A percentile compares a stretch with the other conserved stretches of the same genome.
These are phyloP conservation scores for Claviceps fusiformis DNA, from an alignment of 2,329 filamentous ascomycete species.

Conservation along the genomic window DNA sequence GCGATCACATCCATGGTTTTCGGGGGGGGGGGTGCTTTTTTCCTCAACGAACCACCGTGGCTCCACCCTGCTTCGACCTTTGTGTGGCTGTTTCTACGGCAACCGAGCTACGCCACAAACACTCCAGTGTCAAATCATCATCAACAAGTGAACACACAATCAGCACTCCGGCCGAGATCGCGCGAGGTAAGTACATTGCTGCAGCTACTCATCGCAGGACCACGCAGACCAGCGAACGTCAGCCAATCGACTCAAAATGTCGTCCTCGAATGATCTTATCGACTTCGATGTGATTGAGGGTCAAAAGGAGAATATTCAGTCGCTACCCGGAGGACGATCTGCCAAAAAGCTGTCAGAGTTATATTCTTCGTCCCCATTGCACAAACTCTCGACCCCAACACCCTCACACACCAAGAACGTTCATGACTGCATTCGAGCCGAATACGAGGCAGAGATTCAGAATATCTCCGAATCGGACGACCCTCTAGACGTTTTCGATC, in stretches of 20 bases:
- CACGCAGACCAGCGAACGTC: conserved; percentile 5
- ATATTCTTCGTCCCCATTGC: conserved; percentile 54
- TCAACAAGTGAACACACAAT: conserved; percentile 6
- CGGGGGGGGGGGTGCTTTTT: too few species aligned
- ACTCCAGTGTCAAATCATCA: conserved; percentile 2
- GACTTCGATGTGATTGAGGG: conserved; percentile 88
- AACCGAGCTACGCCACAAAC: conserved; percentile 3
- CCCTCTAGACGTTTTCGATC: conserved; percentile 86
- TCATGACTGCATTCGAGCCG: conserved; percentile 65
- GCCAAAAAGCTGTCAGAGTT: conserved; percentile 77
- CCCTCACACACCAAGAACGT: conserved; percentile 61
- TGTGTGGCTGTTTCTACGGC: conserved; percentile 8
- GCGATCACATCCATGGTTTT: too few species aligned
- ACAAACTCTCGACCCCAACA: conserved; percentile 46
- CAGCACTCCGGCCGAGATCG: neutral
- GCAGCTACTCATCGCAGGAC: neutral
- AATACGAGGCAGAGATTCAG: conserved; percentile 74
- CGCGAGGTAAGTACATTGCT: neutral
- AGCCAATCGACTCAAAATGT: conserved; percentile 27
- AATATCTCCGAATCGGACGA: conserved; percentile 79
- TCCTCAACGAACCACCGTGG: too few species aligned
- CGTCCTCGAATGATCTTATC: conserved; percentile 39
- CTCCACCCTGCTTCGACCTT: neutral
- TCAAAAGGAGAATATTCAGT: conserved; percentile 97
- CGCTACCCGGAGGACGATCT: conserved; percentile 74